phyloP scores from a whole-genome alignment of 192 early-diverging fungal species.

The Rhizophagus clarus region DNA sequence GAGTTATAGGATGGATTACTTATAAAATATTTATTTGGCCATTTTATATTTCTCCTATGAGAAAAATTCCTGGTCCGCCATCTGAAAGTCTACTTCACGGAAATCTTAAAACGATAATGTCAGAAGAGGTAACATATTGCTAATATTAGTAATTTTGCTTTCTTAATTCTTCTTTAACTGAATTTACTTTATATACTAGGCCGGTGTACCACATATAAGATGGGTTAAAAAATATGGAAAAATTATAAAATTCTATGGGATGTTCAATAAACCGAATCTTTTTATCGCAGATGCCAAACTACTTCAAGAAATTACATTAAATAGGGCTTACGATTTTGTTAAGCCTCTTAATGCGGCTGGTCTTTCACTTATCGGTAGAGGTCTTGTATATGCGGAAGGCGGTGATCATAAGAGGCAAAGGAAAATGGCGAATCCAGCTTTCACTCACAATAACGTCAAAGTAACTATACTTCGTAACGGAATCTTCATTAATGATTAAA shows the following conservation, averaged over 20 bases:
- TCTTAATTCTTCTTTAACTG: too few relatives aligned
- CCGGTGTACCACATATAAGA: constrained; percentile 3
- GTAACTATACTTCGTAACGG: not conserved
- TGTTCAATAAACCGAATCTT: constrained; percentile 51
- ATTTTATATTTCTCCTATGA: too few relatives aligned
- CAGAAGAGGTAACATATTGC: too few relatives aligned
- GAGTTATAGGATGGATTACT: not conserved
- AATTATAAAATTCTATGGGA: constrained; percentile 48
- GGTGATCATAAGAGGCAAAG: constrained; percentile 52
- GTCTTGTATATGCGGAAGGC: constrained; percentile 55
- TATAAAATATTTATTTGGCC: too few relatives aligned
- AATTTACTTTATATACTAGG: too few relatives aligned
- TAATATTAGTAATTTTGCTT: not conserved
- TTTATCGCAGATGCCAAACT: constrained; percentile 51
- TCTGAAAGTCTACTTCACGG: too few relatives aligned
- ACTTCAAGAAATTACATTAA: constrained; percentile 46
- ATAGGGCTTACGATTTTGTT: constrained; percentile 47
- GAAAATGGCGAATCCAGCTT: constrained; percentile 60
- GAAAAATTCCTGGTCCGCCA: too few relatives aligned
- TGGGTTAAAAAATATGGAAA: constrained; percentile 57
- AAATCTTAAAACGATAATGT: too few relatives aligned
- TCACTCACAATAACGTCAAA: constrained; percentile 45
- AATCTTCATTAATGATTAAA: too few relatives aligned
- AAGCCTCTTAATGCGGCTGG: constrained; percentile 39
- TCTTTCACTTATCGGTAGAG: constrained; percentile 45